phyloP scores from a whole-genome alignment of 1,139 yeast genomes.

The Candida sp. region DNA sequence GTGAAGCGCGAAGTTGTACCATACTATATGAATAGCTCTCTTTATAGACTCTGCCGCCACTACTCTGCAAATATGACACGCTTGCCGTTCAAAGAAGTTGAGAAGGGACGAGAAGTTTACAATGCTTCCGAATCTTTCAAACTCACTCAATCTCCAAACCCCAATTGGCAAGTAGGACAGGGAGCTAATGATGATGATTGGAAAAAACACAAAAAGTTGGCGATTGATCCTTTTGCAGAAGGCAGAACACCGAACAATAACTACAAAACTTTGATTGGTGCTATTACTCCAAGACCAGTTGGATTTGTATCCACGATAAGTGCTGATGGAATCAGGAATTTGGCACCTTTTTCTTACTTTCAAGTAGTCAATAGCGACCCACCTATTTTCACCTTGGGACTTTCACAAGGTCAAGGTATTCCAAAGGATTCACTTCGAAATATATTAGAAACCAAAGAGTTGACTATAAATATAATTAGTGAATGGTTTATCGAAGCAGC shows the following conservation, averaged over 20 bases:
- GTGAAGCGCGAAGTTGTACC: not conserved
- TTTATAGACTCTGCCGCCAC: not conserved
- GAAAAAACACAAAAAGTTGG: slow-evolving; percentile 39
- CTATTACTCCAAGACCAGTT: slow-evolving; percentile 56
- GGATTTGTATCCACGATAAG: slow-evolving; percentile 52
- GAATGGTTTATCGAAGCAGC: slow-evolving; percentile 70
- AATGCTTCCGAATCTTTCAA: slow-evolving; percentile 13
- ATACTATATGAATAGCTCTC: no score
- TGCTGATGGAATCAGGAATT: slow-evolving; percentile 40
- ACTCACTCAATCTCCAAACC: slow-evolving; percentile 20
- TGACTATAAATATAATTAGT: slow-evolving; percentile 55
- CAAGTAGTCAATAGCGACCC: slow-evolving; percentile 51
- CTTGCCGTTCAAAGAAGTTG: slow-evolving; percentile 17
- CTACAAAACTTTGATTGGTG: slow-evolving; percentile 49
- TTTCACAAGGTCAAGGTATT: slow-evolving; percentile 33
- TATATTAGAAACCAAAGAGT: slow-evolving; percentile 49
- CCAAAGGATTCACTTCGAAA: slow-evolving; percentile 51
- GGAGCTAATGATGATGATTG: slow-evolving; percentile 48
- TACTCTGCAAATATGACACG: not conserved
- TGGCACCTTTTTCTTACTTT: slow-evolving; percentile 62
- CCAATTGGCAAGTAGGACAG: slow-evolving; percentile 46
- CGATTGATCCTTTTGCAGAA: slow-evolving; percentile 47
- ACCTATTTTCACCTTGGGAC: slow-evolving; percentile 53
- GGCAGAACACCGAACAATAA: slow-evolving; percentile 42
- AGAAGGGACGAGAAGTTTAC: slow-evolving; percentile 21